Percentiles rank a stretch among this genome's conserved stretches.
Evolutionary conservation across 2,329 filamentous ascomycete genomes (phyloP).

Genomic region (Neonectria coccinea): DNA sequence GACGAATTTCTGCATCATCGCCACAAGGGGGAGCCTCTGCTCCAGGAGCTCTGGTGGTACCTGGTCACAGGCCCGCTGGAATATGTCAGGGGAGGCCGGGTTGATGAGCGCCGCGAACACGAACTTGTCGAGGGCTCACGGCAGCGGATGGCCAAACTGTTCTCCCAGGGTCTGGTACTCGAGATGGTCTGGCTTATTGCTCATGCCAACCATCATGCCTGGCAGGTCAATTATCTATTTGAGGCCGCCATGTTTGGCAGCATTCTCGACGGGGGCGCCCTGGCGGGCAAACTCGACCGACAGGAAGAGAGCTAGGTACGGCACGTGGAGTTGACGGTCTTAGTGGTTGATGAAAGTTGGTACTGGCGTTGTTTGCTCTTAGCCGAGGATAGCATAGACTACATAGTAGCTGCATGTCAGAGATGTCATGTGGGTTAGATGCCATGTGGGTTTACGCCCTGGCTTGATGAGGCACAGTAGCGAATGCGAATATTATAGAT

Average conservation of each 20-base stretch:
- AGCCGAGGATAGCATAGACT: too few species aligned
- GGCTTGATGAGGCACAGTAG: too few species aligned
- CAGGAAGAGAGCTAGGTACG: constrained; percentile 29
- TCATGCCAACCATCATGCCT: constrained; percentile 43
- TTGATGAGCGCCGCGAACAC: constrained; percentile 27
- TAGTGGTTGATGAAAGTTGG: too few species aligned
- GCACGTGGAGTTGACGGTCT: too few species aligned
- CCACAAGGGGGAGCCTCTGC: constrained; percentile 27
- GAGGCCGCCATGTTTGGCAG: constrained; percentile 52
- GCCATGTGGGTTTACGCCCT: too few species aligned
- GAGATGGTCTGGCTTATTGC: constrained; percentile 44
- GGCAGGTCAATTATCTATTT: constrained; percentile 49
- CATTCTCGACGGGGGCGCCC: constrained; percentile 45
- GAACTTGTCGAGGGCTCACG: constrained; percentile 35
- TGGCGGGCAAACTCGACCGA: constrained; percentile 48
- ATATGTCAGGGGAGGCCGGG: constrained; percentile 33
- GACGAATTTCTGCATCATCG: constrained; percentile 15
- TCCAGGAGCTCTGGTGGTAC: constrained; percentile 36
- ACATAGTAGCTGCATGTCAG: too few species aligned
- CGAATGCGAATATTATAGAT: too few species aligned
- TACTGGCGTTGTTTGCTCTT: too few species aligned
- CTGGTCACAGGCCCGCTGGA: constrained; percentile 32
- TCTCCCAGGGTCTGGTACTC: constrained; percentile 32
- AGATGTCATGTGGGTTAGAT: too few species aligned
- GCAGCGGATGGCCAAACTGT: constrained; percentile 41